phyloP scores from a whole-genome alignment of 257 asterid genomes.

The Osmanthus fragrans region DNA sequence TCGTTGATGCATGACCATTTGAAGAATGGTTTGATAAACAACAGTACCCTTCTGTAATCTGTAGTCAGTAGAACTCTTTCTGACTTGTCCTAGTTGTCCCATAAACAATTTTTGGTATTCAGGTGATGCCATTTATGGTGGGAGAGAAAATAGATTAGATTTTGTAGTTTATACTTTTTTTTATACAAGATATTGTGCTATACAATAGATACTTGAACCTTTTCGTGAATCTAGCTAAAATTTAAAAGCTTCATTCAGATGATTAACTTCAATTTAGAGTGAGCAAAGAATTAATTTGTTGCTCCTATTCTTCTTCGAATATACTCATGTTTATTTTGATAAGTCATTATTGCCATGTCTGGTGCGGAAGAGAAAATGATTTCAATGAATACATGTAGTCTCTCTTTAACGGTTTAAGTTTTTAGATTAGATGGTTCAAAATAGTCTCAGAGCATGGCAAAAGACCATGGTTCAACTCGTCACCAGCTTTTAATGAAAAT shows the following conservation, averaged over 20 bases:
- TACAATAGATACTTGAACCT: slow-evolving; percentile 31
- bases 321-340: slow-evolving; percentile 9
- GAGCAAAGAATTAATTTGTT: background rate
- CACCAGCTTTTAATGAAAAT: background rate
- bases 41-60: slow-evolving; percentile 21
- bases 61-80: slow-evolving; percentile 37
- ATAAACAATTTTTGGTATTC: slow-evolving; percentile 22
- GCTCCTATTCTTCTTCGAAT: slow-evolving; percentile 18
- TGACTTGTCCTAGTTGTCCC: slow-evolving; percentile 36
- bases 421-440: background rate
- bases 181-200: slow-evolving; percentile 37
- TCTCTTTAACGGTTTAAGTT: background rate
- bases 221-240: slow-evolving; percentile 40
- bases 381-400: background rate
- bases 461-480: background rate
- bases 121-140: slow-evolving; percentile 46
- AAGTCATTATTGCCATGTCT: background rate
- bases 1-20: slow-evolving; percentile 32
- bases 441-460: background rate
- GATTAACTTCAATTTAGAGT: slow-evolving; percentile 24
- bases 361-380: background rate
- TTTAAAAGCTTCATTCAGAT: slow-evolving; percentile 18
- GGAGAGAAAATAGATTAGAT: slow-evolving; percentile 46
- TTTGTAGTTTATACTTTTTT: slow-evolving; percentile 33
- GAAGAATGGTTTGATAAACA: slow-evolving; percentile 35